A percentile compares a stretch with the other conserved stretches of the same genome.
These are phyloP conservation scores for Hemileia vastatrix DNA, from an alignment of 1,284 basidiomycete genomes.

Conservation along the genomic window DNA sequence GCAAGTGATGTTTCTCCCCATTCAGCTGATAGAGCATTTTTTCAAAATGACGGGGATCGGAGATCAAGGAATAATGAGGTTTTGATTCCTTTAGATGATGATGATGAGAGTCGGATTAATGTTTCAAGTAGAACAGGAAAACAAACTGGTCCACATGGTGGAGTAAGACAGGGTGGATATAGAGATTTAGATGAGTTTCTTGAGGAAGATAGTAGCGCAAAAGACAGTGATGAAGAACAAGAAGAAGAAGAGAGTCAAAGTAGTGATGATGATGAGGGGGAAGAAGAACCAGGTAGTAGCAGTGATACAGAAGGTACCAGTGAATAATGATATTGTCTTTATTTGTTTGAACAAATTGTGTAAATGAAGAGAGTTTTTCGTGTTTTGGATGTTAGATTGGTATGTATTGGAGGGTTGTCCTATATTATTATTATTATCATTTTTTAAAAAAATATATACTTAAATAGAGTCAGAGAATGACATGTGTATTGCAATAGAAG, in stretches of 20 bases:
- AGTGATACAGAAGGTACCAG: no score
- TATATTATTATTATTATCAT: no score
- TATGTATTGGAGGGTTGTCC: no score
- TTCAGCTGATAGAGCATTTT: background rate
- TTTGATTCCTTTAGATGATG: slow-evolving; percentile 8
- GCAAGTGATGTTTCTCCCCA: no score
- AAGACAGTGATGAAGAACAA: background rate
- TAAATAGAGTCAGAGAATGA: no score
- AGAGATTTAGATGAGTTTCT: slow-evolving; percentile 19
- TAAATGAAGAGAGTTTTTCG: no score
- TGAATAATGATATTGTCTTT: no score
- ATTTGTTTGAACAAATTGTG: no score
- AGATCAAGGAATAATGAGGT: slow-evolving; percentile 5
- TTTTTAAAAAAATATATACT: no score
- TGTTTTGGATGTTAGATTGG: no score
- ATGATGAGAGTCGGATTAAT: background rate
- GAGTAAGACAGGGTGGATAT: no score
- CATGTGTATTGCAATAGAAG: no score
- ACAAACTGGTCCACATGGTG: background rate
- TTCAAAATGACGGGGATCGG: background rate
- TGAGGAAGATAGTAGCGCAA: slow-evolving; percentile 2
- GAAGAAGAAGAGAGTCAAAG: background rate
- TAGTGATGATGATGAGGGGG: background rate
- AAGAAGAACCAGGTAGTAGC: background rate
- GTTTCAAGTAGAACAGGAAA: background rate